Conservation (phyloP, 75 land plant genomes). For the Picea sitchensis region DNA sequence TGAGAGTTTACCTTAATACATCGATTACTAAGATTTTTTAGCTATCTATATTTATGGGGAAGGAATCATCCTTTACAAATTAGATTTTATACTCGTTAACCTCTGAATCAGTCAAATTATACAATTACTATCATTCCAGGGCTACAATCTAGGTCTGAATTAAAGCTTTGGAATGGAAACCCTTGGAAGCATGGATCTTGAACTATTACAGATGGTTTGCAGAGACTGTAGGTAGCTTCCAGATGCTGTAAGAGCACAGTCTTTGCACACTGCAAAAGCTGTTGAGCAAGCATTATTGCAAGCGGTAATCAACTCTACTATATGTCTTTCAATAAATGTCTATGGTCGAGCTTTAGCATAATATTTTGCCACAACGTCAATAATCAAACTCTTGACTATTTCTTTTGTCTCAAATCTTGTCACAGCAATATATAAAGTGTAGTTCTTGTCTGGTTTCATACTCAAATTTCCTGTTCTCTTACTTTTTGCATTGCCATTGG, state of each 20-base stretch:
- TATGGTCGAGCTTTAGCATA: background rate
- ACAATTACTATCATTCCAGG: background rate
- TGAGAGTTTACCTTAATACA: background rate
- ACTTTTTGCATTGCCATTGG: constrained; percentile 5
- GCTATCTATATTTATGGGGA: background rate
- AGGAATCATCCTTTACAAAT: background rate
- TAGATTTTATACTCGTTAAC: background rate
- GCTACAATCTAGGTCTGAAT: background rate
- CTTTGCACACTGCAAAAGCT: constrained; percentile 32
- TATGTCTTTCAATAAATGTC: background rate
- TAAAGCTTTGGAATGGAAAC: constrained; percentile 1
- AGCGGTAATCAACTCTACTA: constrained; percentile 47
- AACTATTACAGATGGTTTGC: constrained; percentile 14
- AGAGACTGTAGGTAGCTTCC: constrained; percentile 72
- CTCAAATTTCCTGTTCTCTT: background rate
- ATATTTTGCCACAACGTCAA: background rate
- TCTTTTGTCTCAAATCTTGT: background rate
- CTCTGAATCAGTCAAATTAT: constrained; percentile 2
- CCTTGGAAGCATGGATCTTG: background rate
- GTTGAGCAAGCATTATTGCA: constrained; percentile 57
- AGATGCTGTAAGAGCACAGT: constrained; percentile 50
- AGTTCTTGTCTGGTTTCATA: background rate
- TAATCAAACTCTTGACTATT: background rate
- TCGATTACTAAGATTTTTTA: background rate
- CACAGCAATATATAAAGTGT: no score